Evolutionary conservation across 495 filamentous ascomycete species (phyloP), one percentile per base, ranked within the genome.

Genomic region (Podospora pseudocomata): DNA sequence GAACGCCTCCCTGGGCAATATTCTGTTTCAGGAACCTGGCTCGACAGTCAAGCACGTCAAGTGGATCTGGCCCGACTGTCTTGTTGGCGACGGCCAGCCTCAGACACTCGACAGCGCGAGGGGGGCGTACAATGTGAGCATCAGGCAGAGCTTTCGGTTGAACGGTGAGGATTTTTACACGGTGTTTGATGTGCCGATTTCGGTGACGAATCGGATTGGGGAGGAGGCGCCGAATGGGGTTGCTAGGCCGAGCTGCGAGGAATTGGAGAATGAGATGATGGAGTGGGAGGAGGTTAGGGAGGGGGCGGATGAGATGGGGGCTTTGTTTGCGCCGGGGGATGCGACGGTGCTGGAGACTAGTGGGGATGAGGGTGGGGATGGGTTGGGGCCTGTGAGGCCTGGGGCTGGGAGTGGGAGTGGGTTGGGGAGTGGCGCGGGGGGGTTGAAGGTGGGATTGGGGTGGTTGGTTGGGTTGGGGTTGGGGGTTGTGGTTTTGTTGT

Each of bases 31-130:
- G 56, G 88, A 90, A 70, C 79, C 83, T 1, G 83, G 84, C 11
- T 88, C 86, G 67, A 90, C 88, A 0, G 89, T 90, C 30, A 90
- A 90, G 74, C 88, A 90, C 73, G 85, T 90, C 56, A 87, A 87
- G 71, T 90, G 88, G 87, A 74, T 80, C 11, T 90, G 88, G 88
- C 88, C 89, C 2, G 83, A 83, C 60, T 90, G 88, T 72, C 78
- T 91, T 1, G 85, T 87, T 19, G 88, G 88, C 11, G 79, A 87
- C 63, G 87, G 86, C 5, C 67, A 80, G 70, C 75, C 79, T 13
- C 67, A 68, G 0, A 65, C 49, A 6, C 65, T 72, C 5, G 75
- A 75, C 39, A 80, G 75, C 59, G 79, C 75, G 44, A 78, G 84
- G 4, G 84, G 84, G 1, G 67, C 74, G 1, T 85, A 86, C 68